Base-by-base conservation (phyloP, 2,329 filamentous ascomycete species). In the Cryphonectria radicalis region DNA sequence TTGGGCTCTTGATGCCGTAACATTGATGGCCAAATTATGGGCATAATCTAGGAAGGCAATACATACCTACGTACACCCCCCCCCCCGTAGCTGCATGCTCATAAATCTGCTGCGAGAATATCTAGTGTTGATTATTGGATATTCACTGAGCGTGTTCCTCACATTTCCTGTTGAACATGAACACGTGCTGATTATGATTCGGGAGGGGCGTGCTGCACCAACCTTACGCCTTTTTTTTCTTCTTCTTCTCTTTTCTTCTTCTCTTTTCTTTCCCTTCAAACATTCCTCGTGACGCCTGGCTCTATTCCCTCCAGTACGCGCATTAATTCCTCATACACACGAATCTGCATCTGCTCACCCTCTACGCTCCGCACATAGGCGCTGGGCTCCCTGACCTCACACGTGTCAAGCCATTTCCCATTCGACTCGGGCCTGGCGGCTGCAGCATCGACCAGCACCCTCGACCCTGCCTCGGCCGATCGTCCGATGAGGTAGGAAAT, bases 291-390 rank as follows among this genome's bases (percentile, higher is more conserved):
- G 19, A 84, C 75, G 0, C 81, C 82, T 0, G 82, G 81, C 72
- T 84, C 79, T 43, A 86, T 79, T 3, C 67, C 77, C 66, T 86
- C 83, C 42, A 87, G 68, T 28, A 83, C 77, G 14, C 74, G 80
- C 72, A 82, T 63, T 74, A 87, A 73, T 77, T 87, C 84, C 22
- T 75, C 78, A 76, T 80, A 87, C 3, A 84, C 76, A 70, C 77
- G 80, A 63, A 76, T 75, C 70, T 82, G 82, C 68, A 78, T 71
- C 67, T 77, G 68, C 53, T 76, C 74, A 0, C 84, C 84, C 46
- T 83, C 78, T 6, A 80, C 76, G 6, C 83, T 81, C 67, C 76
- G 68, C 2, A 82, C 81, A 73, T 77, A 81, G 0, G 68, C 50
- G 64, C 79, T 81, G 1, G 77, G 76, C n/a, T 74, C 71, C 13